phyloP scores from a whole-genome alignment of 2,329 filamentous ascomycete species.

The Cercospora sp. region DNA sequence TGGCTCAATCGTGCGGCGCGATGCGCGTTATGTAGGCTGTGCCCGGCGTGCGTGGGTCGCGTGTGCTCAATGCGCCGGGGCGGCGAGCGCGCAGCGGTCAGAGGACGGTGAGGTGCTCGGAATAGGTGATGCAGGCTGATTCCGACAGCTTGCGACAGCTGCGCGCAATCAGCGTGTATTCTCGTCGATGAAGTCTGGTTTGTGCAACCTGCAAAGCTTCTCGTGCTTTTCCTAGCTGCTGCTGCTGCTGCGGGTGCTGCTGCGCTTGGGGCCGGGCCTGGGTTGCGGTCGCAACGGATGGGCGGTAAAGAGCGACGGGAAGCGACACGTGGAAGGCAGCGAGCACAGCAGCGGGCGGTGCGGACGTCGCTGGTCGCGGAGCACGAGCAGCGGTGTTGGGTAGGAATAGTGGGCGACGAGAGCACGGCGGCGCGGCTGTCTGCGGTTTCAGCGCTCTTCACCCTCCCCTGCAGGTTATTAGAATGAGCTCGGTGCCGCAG shows the following conservation, averaged over 20 bases:
- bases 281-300: background rate
- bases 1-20: conserved; percentile 1
- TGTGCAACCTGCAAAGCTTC: conserved; percentile 10
- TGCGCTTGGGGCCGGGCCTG: background rate
- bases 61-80: conserved; percentile 14
- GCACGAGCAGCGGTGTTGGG: conserved; percentile 10
- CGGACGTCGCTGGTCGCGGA: conserved; percentile 5
- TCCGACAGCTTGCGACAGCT: conserved; percentile 15
- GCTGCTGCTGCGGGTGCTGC: background rate
- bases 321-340: background rate
- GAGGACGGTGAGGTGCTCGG: conserved; percentile 8
- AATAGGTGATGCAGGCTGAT: conserved; percentile 1
- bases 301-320: conserved; percentile 19
- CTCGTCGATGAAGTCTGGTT: conserved; percentile 13
- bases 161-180: conserved; percentile 11
- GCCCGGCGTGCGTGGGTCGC: conserved; percentile 8
- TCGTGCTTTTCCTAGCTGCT: conserved; percentile 11
- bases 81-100: conserved; percentile 10
- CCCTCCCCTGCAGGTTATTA: conserved; percentile 4
- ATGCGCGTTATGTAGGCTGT: conserved; percentile 6
- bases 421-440: conserved; percentile 1
- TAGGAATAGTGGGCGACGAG: background rate
- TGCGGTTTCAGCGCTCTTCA: conserved; percentile 8
- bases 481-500: conserved; percentile 7
- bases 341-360: conserved; percentile 7